phyloP scores from a whole-genome alignment of 129 eudicot genomes.

The Ambrosia trifida region DNA sequence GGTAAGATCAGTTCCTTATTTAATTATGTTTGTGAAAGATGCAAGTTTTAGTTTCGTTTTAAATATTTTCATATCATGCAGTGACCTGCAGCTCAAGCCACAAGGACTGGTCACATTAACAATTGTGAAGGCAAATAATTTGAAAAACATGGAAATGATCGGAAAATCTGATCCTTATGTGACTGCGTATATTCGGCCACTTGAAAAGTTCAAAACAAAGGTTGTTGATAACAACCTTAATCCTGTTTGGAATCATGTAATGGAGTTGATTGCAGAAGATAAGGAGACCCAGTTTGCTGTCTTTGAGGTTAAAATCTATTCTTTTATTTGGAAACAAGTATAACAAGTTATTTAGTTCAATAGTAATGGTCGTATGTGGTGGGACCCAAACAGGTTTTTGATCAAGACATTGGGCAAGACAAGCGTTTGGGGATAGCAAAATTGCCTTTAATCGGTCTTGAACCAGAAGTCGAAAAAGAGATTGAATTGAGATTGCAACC shows the following conservation, averaged over 20 bases:
- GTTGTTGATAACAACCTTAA: slow-evolving; percentile 77
- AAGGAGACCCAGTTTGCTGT: slow-evolving; percentile 84
- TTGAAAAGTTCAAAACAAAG: slow-evolving; percentile 88
- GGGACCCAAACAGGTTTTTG: slow-evolving; percentile 65
- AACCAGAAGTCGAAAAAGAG: slow-evolving; percentile 67
- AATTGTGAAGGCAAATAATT: slow-evolving; percentile 67
- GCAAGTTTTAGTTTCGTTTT: neutral
- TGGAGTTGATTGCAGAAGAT: slow-evolving; percentile 86
- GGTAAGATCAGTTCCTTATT: slow-evolving; percentile 38
- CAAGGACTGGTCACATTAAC: slow-evolving; percentile 78
- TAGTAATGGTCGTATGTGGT: neutral
- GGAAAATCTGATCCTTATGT: slow-evolving; percentile 98
- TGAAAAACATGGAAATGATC: slow-evolving; percentile 90
- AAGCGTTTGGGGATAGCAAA: slow-evolving; percentile 76
- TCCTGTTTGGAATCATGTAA: slow-evolving; percentile 83
- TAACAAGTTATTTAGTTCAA: neutral
- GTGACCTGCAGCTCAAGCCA: slow-evolving; percentile 98
- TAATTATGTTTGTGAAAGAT: neutral
- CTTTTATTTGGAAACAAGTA: neutral
- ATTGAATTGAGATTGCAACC: slow-evolving; percentile 74
- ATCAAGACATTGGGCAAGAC: slow-evolving; percentile 95
- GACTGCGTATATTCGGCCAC: slow-evolving; percentile 70
- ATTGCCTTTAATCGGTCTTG: slow-evolving; percentile 60
- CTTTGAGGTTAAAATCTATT: slow-evolving; percentile 56
- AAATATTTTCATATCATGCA: slow-evolving; percentile 33